Evolutionary conservation across 768 basidiomycete species (phyloP).

Genomic region (Scleroderma citrinum): DNA sequence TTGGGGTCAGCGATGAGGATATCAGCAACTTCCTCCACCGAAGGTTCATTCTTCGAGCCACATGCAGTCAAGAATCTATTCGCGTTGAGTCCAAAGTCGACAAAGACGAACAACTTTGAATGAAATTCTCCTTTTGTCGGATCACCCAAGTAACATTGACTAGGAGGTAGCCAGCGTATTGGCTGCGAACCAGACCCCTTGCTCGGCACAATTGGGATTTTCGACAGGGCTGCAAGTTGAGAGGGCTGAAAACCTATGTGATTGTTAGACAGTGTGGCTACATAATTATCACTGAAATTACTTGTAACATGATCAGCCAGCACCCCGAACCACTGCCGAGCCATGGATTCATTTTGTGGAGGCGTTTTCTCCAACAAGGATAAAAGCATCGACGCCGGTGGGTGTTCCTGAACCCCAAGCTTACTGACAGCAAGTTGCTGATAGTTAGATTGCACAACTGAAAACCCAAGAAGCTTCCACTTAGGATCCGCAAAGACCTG

Average conservation of each 20-base stretch:
- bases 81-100: constrained; percentile 79
- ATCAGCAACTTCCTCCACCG: constrained; percentile 71
- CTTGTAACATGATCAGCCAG: constrained; percentile 59
- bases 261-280: constrained; percentile 1
- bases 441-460: constrained; percentile 51
- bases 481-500: constrained; percentile 67
- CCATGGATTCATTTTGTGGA: constrained; percentile 48
- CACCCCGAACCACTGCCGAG: constrained; percentile 60
- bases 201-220: constrained; percentile 62
- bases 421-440: constrained; percentile 51
- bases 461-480: constrained; percentile 75
- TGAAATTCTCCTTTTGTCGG: constrained; percentile 54
- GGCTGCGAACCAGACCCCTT: constrained; percentile 26
- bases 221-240: constrained; percentile 54
- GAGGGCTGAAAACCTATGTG: constrained; percentile 49
- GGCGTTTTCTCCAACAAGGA: constrained; percentile 53
- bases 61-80: constrained; percentile 83
- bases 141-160: constrained; percentile 64
- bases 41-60: constrained; percentile 85
- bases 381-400: constrained; percentile 56
- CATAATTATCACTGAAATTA: constrained; percentile 17
- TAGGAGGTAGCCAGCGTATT: constrained; percentile 50
- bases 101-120: constrained; percentile 78
- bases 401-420: constrained; percentile 65
- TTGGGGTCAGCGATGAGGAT: constrained; percentile 64